Base-by-base conservation (phyloP, 2,329 filamentous ascomycete species). In the Venturia nashicola region DNA sequence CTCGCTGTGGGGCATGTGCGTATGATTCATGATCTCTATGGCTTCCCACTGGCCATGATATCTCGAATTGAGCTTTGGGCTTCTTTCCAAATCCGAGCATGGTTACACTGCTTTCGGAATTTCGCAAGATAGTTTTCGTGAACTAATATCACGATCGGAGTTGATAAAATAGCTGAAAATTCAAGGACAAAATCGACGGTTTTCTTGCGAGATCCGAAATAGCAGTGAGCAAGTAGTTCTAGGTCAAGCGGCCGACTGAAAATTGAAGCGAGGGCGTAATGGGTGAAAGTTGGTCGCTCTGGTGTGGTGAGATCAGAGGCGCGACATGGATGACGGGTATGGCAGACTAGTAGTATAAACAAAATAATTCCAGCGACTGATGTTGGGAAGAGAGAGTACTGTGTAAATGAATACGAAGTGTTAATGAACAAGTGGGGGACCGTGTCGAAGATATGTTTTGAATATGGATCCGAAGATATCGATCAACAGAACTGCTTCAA, bases 1-100 rank as follows among this genome's bases (percentile, higher is more conserved):
- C 51, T n/a, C 32, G 27, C 3, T 7, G 5, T 11, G 51, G 51
- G 9, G 51, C 11, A 27, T 27, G 23, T n/a, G 59, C 14, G 16
- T 60, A 44, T 5, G 27, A 36, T 20, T 42, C 59, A 16, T 7
- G 7, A 9, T 42, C 36, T 27, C 36, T 18, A 9, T 60, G 27
- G 36, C 59, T 60, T 44, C 43, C 59, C 39, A 60, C 18, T 8
- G 59, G 59, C 59, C 59, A 60, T 27, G 59, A 60, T 43, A 60
- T 60, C 11, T 60, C 23, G 14, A 60, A 57, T 32, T 14, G 12
- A 36, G 51, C 5, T 36, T 36, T 57, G 14, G 51, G 27, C 32
- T 57, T 57, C 51, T 57, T 57, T 14, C 51, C 51, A 36, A 57
- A 57, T 32, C 27, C 51, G 51, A 57, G 39, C 51, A 57, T 57